Conservation (phyloP, 2,329 filamentous ascomycete genomes). For the Cordyceps cateniannulata region DNA sequence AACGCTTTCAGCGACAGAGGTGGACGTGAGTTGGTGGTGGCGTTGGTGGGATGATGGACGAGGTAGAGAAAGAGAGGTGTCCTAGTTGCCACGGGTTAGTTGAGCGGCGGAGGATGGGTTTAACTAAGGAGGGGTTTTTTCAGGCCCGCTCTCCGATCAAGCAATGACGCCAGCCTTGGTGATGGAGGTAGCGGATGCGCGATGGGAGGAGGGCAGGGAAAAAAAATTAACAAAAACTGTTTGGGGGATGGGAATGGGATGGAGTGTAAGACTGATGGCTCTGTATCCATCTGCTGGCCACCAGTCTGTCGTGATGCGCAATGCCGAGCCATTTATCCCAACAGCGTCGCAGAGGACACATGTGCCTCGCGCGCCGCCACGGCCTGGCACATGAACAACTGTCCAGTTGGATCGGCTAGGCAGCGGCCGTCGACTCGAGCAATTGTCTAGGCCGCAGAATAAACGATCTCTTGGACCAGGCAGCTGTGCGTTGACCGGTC, state of each 20-base stretch:
- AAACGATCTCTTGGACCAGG: background rate
- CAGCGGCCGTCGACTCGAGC: background rate
- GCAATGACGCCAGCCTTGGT: constrained; percentile 10
- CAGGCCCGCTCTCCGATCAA: constrained; percentile 13
- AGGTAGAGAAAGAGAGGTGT: constrained; percentile 20
- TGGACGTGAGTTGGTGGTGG: constrained; percentile 20
- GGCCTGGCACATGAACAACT: background rate
- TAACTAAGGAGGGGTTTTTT: constrained; percentile 15
- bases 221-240: background rate
- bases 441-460: background rate
- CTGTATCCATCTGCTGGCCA: background rate
- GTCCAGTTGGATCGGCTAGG: background rate
- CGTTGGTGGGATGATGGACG: constrained; percentile 19
- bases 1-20: constrained; percentile 9
- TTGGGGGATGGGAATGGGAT: background rate
- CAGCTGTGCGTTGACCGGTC: background rate
- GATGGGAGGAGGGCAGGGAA: background rate
- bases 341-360: constrained; percentile 10
- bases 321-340: constrained; percentile 4
- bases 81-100: constrained; percentile 26
- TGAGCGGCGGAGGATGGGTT: constrained; percentile 15
- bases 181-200: background rate
- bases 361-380: background rate
- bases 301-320: background rate
- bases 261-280: background rate